Base-by-base conservation (phyloP, 176 grass and related monocot genomes). In the Oryza meyeriana region DNA sequence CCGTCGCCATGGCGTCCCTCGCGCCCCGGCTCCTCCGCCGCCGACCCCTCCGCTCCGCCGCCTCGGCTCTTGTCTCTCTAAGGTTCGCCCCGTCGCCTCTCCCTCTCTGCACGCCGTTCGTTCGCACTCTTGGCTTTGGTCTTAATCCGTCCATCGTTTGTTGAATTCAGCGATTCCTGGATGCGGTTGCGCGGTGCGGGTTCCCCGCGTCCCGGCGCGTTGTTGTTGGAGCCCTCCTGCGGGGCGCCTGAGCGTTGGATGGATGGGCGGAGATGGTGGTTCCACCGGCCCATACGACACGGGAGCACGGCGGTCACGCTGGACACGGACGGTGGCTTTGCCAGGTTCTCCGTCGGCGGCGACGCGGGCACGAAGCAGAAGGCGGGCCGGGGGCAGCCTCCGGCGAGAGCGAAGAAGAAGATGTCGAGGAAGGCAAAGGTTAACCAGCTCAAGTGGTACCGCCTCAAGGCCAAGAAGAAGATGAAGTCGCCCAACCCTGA, bases 391-490 rank as follows among this genome's bases (percentile, higher is more conserved):
- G 40, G 31, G 27, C 50, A 80, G 74, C 77, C 1, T 38, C 55
- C 38, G 9, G 22, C 9, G 26, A 20, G 32, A 34, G 63, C 71
- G 66, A 85, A 87, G 61, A 64, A 86, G 82, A 93, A 91, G 86
- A 93, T 91, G 94, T 93, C 90, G 0, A 87, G 86, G 73, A 93
- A 97, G 79, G 80, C 85, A 58, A 91, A 94, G 90, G 47, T 92
- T 33, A 97, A 92, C 82, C 87, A 92, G 67, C 91, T 94, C 1
- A 94, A 91, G 55, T 94, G 91, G 89, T 97, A 65, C 55, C 89
- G 89, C 40, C 88, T 94, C 28, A 94, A 92, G 74, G 89, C 92
- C 76, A 94, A 94, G 73, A 94, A 92, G 81, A 94, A 89, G 81
- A 87, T 92, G 89, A 94, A 92, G 45, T 89, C 87, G 22, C 89